Base-by-base conservation (phyloP, 371 early-diverging fungal species). In the Capniomyces stellatus region DNA sequence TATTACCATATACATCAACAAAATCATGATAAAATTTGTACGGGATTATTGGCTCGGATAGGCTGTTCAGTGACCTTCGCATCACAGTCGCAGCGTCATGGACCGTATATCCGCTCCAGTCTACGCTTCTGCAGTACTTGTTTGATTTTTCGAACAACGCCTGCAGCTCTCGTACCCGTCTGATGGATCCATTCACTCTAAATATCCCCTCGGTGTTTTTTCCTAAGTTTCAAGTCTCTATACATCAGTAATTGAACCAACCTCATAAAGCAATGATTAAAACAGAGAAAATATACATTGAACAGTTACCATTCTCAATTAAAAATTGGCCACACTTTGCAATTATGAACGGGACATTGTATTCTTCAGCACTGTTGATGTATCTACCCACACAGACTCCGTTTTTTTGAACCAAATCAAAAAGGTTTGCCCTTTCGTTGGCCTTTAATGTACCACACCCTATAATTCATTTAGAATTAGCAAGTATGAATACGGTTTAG, bases 1-100 rank as follows among this genome's bases (percentile, higher is more conserved):
- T 10, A 15, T 35, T 35, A 35, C 35, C 35, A 15, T 35, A 35
- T 35, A 54, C 42, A 21, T 50, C 43, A 43, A 59, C 31, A 41
- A 69, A 69, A 13, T 49, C 54, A 28, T 59, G 35, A 41, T 69
- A 69, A 52, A 55, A 55, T 25, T 57, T 58, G 25, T 52, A 50
- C 19, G 67, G 57, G 18, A 69, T 69, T 30, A 69, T 64, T 8
- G 67, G 58, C 41, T 59, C 64, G 10, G 69, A 66, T 13, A 69
- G 56, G 35, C 60, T 54, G 13, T 59, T 67, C 57, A 69, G 23
- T 51, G 64, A 64, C 28, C 69, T 55, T 3, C 69, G 65, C 50
- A 69, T 58, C 12, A 69, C 48, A 2, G 66, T 68, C 3, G 69
- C 69, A 8, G 62, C 64, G 23, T 69, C 69, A 53, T 69, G 69